Base-by-base conservation (phyloP, 345 rosid species). In the Camelina sativa region DNA sequence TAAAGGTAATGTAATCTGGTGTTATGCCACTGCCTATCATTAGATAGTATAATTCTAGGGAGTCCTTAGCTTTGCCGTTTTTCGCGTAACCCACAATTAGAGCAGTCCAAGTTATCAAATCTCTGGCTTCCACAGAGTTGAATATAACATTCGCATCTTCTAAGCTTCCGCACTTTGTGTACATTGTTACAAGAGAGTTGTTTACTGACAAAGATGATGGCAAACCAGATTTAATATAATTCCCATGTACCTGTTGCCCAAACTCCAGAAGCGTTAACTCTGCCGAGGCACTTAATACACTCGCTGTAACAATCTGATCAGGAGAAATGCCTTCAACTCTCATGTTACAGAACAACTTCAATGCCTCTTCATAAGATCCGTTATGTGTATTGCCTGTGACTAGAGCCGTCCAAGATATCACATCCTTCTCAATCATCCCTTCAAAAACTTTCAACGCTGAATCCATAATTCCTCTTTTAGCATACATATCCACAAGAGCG, bases 401-500 rank as follows among this genome's bases (percentile, higher is more conserved):
- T 69, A 95, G 82, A 58, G 97, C 91, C 19, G 97, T 91, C 99
- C 99, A 95, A 9, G 97, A 84, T 76, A 95, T 74, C 34, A 95
- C 88, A 70, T 95, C 97, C 79, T 79, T 92, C 63, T 82, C 84
- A 38, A 17, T 65, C 88, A 92, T 92, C 69, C 58, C 35, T 79
- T 83, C 81, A 78, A 95, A 95, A 38, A 89, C 88, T 75, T 62
- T 69, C 28, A 81, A 52, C 0, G 97, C 97, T 3, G 70, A 84
- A 62, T 79, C 86, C 73, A 84, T 65, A 73, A 60, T 72, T 28
- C 91, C 85, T 70, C 83, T 85, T 83, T 94, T 94, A 37, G 98
- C 96, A 77, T 87, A 92, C 96, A 86, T 82, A 81, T 92, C 97
- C 9, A 92, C 74, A 62, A 95, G 92, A 28, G 99, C 96, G 80